phyloP scores from a whole-genome alignment of 768 basidiomycete species.

The Gymnopilus junonius region DNA sequence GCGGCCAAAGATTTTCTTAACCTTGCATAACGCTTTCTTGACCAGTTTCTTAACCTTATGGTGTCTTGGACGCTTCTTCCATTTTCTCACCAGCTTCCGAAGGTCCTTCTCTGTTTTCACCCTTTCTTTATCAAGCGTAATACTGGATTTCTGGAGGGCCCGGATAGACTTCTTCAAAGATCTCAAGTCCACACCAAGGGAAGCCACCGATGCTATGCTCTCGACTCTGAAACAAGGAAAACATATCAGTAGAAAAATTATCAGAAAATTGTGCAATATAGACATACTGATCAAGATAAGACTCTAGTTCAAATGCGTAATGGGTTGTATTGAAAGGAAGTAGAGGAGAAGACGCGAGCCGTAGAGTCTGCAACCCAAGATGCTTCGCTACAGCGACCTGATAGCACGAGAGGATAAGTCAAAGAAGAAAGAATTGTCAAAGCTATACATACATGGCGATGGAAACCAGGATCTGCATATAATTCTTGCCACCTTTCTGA shows the following conservation, averaged over 20 bases:
- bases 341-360: conserved; percentile 63
- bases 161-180: conserved; percentile 49
- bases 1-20: conserved; percentile 18
- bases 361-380: conserved; percentile 65
- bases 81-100: conserved; percentile 39
- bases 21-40: conserved; percentile 9
- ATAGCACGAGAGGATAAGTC: background rate
- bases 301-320: conserved; percentile 65
- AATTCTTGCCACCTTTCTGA: conserved; percentile 71
- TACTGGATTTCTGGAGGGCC: conserved; percentile 51
- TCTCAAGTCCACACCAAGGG: conserved; percentile 37
- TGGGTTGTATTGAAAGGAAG: conserved; percentile 80
- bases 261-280: conserved; percentile 18
- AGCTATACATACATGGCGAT: conserved; percentile 63
- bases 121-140: conserved; percentile 61
- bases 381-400: conserved; percentile 72
- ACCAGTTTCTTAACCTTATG: conserved; percentile 5
- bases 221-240: conserved; percentile 47
- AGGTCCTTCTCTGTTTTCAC: conserved; percentile 51
- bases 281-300: conserved; percentile 63
- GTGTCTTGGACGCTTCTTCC: conserved; percentile 28
- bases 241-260: background rate
- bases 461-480: conserved; percentile 79
- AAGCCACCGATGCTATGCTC: conserved; percentile 32
- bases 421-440: background rate